Evolutionary conservation across 495 filamentous ascomycete genomes (phyloP).

Genomic region (Penicillium pancosmium): DNA sequence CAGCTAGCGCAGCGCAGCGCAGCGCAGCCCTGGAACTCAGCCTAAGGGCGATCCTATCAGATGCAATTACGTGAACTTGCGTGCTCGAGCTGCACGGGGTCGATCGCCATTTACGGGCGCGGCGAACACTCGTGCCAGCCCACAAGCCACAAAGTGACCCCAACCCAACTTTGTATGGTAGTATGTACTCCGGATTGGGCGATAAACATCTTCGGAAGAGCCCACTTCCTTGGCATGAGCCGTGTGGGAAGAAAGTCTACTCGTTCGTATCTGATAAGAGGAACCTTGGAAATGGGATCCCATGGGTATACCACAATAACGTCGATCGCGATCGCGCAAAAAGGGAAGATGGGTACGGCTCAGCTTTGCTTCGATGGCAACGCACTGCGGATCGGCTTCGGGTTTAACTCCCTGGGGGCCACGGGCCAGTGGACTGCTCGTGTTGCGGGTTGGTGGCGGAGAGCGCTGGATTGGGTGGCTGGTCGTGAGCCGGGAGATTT

Average conservation of each 20-base stretch:
- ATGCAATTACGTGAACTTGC: too few relatives aligned
- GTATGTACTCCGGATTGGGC: neutral
- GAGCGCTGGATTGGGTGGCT: neutral
- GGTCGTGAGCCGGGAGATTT: conserved; percentile 18
- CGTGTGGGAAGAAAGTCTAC: conserved; percentile 9
- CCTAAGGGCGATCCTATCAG: too few relatives aligned
- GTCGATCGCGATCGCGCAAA: conserved; percentile 23
- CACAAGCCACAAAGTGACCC: neutral
- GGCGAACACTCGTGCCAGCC: too few relatives aligned
- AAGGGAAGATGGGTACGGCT: conserved; percentile 3
- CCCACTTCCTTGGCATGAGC: conserved; percentile 27
- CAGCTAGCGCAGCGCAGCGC: neutral
- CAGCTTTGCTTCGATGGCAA: neutral
- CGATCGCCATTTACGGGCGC: too few relatives aligned
- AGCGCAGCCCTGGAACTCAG: too few relatives aligned
- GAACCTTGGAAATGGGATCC: neutral
- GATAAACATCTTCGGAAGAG: neutral
- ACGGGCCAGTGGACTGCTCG: too few relatives aligned
- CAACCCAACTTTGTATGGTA: neutral
- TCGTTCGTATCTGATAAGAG: conserved; percentile 20
- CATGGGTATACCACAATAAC: too few relatives aligned
- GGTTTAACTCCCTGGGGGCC: neutral
- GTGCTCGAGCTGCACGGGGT: too few relatives aligned
- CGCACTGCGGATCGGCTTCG: neutral
- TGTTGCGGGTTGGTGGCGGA: neutral